Base-by-base conservation (phyloP, 805 yeast species). In the Kuraishia hungarica region DNA sequence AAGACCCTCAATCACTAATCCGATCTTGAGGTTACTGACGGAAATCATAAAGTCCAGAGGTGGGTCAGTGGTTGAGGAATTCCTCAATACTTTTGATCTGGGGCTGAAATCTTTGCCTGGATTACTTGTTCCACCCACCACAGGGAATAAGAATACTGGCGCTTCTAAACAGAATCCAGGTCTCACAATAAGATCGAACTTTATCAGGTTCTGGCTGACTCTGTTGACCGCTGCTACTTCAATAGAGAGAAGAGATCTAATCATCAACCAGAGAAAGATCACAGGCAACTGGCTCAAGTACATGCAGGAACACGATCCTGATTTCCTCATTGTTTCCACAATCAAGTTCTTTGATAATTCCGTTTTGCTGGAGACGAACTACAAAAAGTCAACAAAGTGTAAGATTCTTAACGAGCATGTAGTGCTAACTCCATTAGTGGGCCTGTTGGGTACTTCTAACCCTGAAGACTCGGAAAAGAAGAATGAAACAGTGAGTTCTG, bases 351-450 rank as follows among this genome's bases (percentile, higher is more conserved):
- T 89, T 56, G 80, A 75, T 19, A 64, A 69, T 1, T 70, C 72
- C 22, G 77, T 92, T 2, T 63, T 89, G 39, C 66, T 71, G 26
- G 97, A 92, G 60, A 62, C 72, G 2, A 69, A 78, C 13, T 86
- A 83, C 64, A 81, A 81, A 60, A 85, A 83, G 62, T 73, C 84
- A 57, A 79, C 90, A 0, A 92, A 91, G 65, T 79, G 89, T 57
- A 81, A 82, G 57, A 78, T 91, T 17, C 78, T 93, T 62, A 89
- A 89, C 61, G 97, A 92, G 64, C 43, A 35, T 17, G 81, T 87
- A 75, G 80, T 85, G 22, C 64, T 90, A 56, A 75, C 77, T 26
- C 82, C 82, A 54, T 60, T 89, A 29, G 79, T 82, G 39, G 74
- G 79, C 2, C 66, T 89, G 2, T 83, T 67, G 48, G 29, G 65